Evolutionary conservation across 2,329 filamentous ascomycete genomes (phyloP).

Genomic region (Colletotrichum sp.): DNA sequence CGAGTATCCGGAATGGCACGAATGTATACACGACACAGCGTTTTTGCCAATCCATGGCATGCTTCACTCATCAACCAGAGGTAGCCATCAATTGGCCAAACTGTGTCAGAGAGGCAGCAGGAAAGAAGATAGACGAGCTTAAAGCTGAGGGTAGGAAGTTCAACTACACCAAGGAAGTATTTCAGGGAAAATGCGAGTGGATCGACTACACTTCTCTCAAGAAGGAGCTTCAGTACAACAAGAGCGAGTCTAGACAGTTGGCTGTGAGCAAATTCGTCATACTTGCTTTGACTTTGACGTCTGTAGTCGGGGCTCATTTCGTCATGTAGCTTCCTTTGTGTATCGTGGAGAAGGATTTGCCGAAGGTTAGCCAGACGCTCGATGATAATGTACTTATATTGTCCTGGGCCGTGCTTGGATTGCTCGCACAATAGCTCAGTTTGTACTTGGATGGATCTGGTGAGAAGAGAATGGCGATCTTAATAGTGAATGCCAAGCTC

Average conservation of each 20-base stretch:
- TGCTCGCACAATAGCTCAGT: accelerated
- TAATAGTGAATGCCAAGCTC: accelerated
- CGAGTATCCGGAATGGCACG: background rate
- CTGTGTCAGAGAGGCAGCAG: background rate
- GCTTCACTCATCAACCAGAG: background rate
- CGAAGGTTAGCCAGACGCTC: background rate
- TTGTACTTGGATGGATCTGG: background rate
- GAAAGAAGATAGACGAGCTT: background rate
- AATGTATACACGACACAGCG: background rate
- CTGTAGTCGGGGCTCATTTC: background rate
- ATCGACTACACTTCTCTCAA: background rate
- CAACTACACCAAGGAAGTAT: background rate
- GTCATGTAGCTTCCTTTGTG: background rate
- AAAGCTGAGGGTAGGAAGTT: background rate
- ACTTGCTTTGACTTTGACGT: background rate
- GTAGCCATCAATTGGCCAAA: background rate
- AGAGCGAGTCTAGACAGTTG: background rate
- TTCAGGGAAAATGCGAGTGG: background rate
- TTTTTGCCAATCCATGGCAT: background rate
- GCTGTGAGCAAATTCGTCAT: background rate
- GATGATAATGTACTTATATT: accelerated
- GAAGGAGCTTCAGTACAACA: background rate
- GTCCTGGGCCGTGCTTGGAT: accelerated
- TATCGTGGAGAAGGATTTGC: accelerated
- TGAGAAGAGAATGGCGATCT: background rate